Evolutionary conservation across 768 basidiomycete genomes (phyloP).

Genomic region (Mycena galopus): DNA sequence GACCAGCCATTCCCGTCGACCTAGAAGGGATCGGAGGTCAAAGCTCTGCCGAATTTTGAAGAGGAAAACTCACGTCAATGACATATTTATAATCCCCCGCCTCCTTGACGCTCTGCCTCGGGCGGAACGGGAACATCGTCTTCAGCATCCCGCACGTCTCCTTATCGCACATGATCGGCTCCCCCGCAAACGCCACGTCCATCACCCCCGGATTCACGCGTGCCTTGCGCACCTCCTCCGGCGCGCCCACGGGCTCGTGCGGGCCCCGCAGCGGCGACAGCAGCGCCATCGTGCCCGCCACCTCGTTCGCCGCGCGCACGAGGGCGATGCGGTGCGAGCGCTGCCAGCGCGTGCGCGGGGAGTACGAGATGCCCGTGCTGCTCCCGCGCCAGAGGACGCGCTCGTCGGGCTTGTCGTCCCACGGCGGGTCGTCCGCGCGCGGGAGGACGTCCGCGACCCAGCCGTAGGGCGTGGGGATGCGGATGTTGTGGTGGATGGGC

Average conservation of each 20-base stretch:
- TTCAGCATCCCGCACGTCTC: slow-evolving; percentile 60
- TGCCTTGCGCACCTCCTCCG: slow-evolving; percentile 50
- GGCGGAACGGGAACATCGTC: slow-evolving; percentile 64
- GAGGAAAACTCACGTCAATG: slow-evolving; percentile 60
- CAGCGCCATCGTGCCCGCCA: slow-evolving; percentile 55
- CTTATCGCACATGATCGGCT: slow-evolving; percentile 56
- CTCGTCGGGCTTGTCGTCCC: slow-evolving; percentile 74
- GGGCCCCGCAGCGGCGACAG: slow-evolving; percentile 48
- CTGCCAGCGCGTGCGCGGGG: slow-evolving; percentile 57
- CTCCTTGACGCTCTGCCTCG: slow-evolving; percentile 56
- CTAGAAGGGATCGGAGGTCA: slow-evolving; percentile 45
- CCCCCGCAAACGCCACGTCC: slow-evolving; percentile 70
- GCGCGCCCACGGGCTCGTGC: slow-evolving; percentile 50
- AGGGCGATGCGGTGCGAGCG: slow-evolving; percentile 64
- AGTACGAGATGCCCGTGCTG: slow-evolving; percentile 73
- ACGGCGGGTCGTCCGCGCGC: slow-evolving; percentile 67
- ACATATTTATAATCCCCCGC: slow-evolving; percentile 74
- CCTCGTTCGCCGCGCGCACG: slow-evolving; percentile 56
- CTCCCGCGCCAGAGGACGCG: slow-evolving; percentile 80
- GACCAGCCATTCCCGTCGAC: slow-evolving; percentile 80
- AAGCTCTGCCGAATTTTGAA: neutral
- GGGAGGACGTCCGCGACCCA: slow-evolving; percentile 60
- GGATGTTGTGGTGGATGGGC: slow-evolving; percentile 67
- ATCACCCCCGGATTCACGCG: slow-evolving; percentile 66
- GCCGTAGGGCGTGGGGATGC: slow-evolving; percentile 59